These are phyloP conservation scores for Podospora anserina DNA, from an alignment of 495 filamentous ascomycete species.

Conservation along the genomic window DNA sequence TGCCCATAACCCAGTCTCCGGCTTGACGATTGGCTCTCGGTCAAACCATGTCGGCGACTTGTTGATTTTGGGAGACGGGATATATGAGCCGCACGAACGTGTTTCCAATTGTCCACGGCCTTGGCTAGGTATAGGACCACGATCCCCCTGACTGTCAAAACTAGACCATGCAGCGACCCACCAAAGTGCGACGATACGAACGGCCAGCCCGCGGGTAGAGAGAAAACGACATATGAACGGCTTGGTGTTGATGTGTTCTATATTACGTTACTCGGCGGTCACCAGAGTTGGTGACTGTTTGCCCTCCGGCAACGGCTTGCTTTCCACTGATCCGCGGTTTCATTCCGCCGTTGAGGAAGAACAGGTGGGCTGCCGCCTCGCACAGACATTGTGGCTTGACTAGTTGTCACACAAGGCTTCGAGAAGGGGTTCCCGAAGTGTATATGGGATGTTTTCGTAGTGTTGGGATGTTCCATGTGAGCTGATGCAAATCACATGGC, in stretches of 20 bases:
- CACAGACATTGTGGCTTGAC: slow-evolving; percentile 7
- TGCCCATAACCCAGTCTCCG: slow-evolving; percentile 18
- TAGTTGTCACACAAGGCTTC: slow-evolving; percentile 6
- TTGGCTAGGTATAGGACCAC: neutral
- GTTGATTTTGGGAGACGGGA: neutral
- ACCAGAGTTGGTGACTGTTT: neutral
- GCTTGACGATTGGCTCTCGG: slow-evolving; percentile 14
- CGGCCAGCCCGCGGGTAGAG: neutral
- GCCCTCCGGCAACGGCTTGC: neutral
- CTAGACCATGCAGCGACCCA: neutral
- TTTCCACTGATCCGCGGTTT: neutral
- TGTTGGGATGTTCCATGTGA: neutral
- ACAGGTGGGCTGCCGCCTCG: neutral
- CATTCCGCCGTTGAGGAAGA: slow-evolving; percentile 1
- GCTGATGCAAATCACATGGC: neutral
- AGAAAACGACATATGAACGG: neutral
- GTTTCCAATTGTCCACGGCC: neutral
- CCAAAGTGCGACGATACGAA: neutral
- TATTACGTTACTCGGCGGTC: neutral
- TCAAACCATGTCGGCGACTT: neutral
- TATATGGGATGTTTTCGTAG: neutral
- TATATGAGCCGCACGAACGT: neutral
- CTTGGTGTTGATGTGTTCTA: neutral
- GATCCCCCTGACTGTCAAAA: neutral
- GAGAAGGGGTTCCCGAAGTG: neutral